Base-by-base conservation (phyloP, 1,139 yeast genomes). In the Pneumocystis carinii region DNA sequence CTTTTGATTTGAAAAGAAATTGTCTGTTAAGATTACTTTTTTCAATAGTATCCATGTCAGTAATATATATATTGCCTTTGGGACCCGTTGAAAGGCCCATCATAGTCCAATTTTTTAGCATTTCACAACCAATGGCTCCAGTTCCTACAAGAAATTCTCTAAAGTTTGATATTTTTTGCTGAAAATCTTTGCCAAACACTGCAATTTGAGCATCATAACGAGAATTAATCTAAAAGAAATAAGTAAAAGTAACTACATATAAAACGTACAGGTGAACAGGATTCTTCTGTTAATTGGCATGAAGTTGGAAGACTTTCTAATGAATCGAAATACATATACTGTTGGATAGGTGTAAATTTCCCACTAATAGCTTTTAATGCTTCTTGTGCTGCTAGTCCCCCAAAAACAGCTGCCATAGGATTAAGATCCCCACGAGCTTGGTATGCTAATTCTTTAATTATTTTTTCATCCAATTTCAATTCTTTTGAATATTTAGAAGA, bases 71-170 rank as follows among this genome's bases (percentile, higher is more conserved):
- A 69, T 83, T 81, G 71, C 99, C 99, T 2, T 86, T 75, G 53
- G 92, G 88, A 41, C 98, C 97, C 35, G 95, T 80, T 41, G 96
- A 97, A 64, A 92, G 78, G 61, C 99, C 98, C 84, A 90, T 81
- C 82, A 92, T 81, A 8, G 98, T 97, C 97, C 97, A 92, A 73
- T 90, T 90, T 76, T 92, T 92, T 72, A 92, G 80, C 94, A 94
- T 92, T 77, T 92, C 99, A 77, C 99, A 92, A 61, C 99, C 99
- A 78, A 92, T 92, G 55, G 99, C 99, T 72, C 99, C 99, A 1
- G 97, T 83, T 62, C 99, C 99, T 58, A 92, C 98, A 68, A 92
- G 78, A 74, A 92, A 92, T 4, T 90, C 89, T 72, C 82, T 86
- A 68, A 87, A 77, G 74, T 90, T 88, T 59, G 88, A 82, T 66